Evolutionary conservation across 140 eudicot species (phyloP), one percentile per base, ranked within the genome.

Genomic region (Flaveria floridana): DNA sequence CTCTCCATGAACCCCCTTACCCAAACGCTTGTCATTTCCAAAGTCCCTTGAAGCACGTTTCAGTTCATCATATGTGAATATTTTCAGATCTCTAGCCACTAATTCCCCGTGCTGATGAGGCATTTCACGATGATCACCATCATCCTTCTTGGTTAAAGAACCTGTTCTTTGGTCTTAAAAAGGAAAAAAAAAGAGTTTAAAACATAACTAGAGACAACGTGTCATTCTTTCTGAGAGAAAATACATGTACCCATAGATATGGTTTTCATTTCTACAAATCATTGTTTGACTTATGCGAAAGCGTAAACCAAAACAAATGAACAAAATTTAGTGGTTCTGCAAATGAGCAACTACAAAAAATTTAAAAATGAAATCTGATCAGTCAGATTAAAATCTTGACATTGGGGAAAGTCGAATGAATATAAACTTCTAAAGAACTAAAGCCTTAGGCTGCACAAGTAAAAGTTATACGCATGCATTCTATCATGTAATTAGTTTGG

Each of bases 31-130:
- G 20, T 58, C 65, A 26, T 15, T 51, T 26, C 52, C 51, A 19
- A 73, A 65, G 21, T 79, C 14, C 55, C 50, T 26, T 0, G 79
- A 55, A 63, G 83, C 83, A 7, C 18, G 7, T 66, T 65, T 46
- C 9, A 79, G n/a, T 44, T 79, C 78, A 42, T 14, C 26, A 8
- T 42, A 72, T 10, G 83, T 62, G 67, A 79, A 79, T 13, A 34
- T 55, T 46, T 14, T 72, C 55, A 72, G 48, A 65, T 73, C 78
- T 65, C 12, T 13, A 19, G 48, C 4, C 42, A 19, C 26, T 39
- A 20, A 9, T n/a, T 47, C 44, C 7, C 12, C 59, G 14, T 20
- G 11, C 73, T 47, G 58, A 46, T 47, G 61, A 4, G 42, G 11
- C 41, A 47, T 51, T 51, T 70, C 39, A n/a, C 28, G 6, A 26